phyloP scores from a whole-genome alignment of 1,284 basidiomycete species.

The Marasmius fiardii region DNA sequence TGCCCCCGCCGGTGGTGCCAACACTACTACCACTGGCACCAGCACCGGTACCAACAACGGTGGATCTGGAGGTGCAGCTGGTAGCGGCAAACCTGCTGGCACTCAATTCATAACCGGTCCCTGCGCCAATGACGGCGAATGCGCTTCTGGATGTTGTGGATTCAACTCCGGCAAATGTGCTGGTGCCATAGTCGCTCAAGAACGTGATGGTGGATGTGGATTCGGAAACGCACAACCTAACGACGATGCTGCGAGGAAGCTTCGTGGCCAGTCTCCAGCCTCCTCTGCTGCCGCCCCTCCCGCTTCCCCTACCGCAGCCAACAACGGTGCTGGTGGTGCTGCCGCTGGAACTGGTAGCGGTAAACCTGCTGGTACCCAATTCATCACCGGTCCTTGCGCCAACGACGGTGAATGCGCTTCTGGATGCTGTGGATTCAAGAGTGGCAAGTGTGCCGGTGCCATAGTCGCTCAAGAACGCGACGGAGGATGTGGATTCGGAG shows the following conservation, averaged over 20 bases:
- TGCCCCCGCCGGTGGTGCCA: not conserved
- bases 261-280: too few species aligned
- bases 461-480: not conserved
- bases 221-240: not conserved
- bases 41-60: not conserved
- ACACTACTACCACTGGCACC: not conserved
- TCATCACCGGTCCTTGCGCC: not conserved
- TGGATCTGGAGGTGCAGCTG: not conserved
- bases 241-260: not conserved
- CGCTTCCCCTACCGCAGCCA: too few species aligned
- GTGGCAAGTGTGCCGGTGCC: not conserved
- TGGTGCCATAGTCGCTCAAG: too few species aligned
- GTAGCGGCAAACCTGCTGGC: too few species aligned
- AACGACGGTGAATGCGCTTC: not conserved
- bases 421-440: not conserved
- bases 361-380: not conserved
- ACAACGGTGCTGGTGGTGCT: not conserved
- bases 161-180: too few species aligned
- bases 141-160: too few species aligned
- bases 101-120: too few species aligned
- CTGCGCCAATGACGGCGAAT: too few species aligned
- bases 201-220: too few species aligned
- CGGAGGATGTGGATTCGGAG: not conserved
- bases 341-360: not conserved
- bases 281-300: too few species aligned